Evolutionary conservation across 1,284 basidiomycete species (phyloP), one percentile per base, ranked within the genome.

Genomic region (Rhodotorula sp.): DNA sequence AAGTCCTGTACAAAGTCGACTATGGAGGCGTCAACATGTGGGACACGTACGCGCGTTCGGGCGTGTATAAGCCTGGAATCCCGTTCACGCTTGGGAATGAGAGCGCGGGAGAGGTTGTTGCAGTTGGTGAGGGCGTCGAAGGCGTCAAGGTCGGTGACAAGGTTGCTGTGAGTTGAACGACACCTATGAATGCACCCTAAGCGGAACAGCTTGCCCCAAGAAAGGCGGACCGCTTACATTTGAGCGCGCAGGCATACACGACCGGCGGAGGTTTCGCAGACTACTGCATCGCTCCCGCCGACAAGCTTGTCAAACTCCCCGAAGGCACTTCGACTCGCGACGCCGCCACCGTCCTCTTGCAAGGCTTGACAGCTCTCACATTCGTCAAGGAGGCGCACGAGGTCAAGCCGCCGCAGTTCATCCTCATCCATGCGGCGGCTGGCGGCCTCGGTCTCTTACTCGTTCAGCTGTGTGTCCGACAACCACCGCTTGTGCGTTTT

Each of bases 321-420:
- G 74, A 78, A 0, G 71, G 68, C 2, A 77, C 97, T 58, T 84
- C 87, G 2, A 86, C 87, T 16, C 83, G 84, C 58, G 82, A 84
- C 22, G 94, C 87, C 0, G 90, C 88, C 1, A 88, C 89, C 0
- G 81, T 85, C 3, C 77, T 88, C 30, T 81, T 91, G 5, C 91
- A 95, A 79, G 91, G 89, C 22, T 76, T 96, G 61, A 97, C 94
- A 1, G 89, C 90, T 0, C 79, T 90, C 40, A 87, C 87, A 0
- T 88, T 94, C 76, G 84, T 90, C 72, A 87, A 87, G 60, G 93
- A 97, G 79, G 86, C 91, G 4, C 91, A 97, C 79, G 81, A 86
- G 46, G 89, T 95, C 64, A 85, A 94, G 80, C 78, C 81, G 70
- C 83, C 82, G 10, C 83, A 86, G 73, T 83, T 78, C 75, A 78